Percentiles rank a stretch among this genome's conserved stretches.
Conservation (phyloP, 768 basidiomycete genomes). For the Fistulinella prunicolor region DNA sequence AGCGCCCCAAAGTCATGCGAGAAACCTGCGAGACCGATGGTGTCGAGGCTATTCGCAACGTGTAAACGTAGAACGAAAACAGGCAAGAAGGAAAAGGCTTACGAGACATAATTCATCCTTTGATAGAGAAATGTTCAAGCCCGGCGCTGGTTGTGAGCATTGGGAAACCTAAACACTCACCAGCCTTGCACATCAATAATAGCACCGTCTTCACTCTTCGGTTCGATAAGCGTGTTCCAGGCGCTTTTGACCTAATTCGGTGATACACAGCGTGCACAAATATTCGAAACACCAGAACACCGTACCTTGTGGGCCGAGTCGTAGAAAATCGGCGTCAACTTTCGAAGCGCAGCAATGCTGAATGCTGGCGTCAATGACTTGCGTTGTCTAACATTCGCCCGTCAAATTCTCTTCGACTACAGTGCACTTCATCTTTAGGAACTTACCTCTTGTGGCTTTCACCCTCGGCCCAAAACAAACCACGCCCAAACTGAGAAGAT, state of each 20-base stretch:
- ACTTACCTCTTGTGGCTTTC: conserved; percentile 45
- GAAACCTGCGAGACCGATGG: conserved; percentile 60
- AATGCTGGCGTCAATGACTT: conserved; percentile 28
- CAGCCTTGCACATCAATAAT: conserved; percentile 42
- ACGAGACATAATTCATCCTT: conserved; percentile 37
- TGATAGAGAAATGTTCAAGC: neutral
- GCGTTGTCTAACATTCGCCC: conserved; percentile 27
- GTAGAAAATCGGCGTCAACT: conserved; percentile 22
- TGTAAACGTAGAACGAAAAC: neutral
- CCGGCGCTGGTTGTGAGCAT: neutral
- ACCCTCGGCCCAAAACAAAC: too few species aligned
- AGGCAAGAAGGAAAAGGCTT: neutral
- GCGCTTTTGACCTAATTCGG: conserved; percentile 20
- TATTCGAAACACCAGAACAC: neutral
- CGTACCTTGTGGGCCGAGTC: conserved; percentile 29
- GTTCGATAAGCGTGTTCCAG: conserved; percentile 31
- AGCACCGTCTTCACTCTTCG: conserved; percentile 11
- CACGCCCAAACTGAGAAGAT: conserved; percentile 24
- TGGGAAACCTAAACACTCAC: conserved; percentile 3
- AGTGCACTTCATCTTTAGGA: neutral
- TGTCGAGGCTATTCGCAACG: conserved; percentile 47
- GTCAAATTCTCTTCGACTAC: neutral
- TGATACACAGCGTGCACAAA: neutral
- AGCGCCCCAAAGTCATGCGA: conserved; percentile 56
- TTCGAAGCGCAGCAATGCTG: conserved; percentile 23